Conservation (phyloP, 2,329 filamentous ascomycete genomes). For the Apiospora sp. region DNA sequence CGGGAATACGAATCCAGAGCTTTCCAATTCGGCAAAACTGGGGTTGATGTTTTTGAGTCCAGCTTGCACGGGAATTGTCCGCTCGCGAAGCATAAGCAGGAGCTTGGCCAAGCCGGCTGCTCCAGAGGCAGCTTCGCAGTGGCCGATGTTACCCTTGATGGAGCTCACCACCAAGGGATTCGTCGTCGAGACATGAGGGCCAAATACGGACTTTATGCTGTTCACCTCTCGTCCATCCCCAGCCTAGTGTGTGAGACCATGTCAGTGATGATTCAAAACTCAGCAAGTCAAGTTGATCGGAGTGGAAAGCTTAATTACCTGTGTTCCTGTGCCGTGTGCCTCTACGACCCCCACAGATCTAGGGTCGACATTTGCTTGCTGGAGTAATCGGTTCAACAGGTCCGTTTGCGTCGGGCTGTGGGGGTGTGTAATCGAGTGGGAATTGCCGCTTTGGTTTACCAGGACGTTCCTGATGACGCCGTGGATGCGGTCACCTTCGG, state of each 20-base stretch:
- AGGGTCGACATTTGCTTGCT: constrained; percentile 26
- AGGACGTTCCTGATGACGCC: constrained; percentile 29
- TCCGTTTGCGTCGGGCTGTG: constrained; percentile 28
- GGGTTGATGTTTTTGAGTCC: constrained; percentile 32
- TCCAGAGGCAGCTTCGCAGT: constrained; percentile 31
- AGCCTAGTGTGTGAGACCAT: background rate
- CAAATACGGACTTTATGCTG: constrained; percentile 27
- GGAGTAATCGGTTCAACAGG: constrained; percentile 27
- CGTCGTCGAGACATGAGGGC: constrained; percentile 16
- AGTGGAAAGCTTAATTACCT: background rate
- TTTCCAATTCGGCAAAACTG: constrained; percentile 25
- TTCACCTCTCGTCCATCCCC: constrained; percentile 30
- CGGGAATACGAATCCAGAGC: constrained; percentile 26
- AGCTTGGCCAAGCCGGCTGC: constrained; percentile 32
- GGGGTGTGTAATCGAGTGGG: constrained; percentile 32
- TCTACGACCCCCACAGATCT: constrained; percentile 27
- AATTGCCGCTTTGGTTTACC: constrained; percentile 31
- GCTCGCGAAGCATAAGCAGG: constrained; percentile 32
- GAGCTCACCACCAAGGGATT: constrained; percentile 28
- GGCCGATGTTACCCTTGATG: constrained; percentile 32
- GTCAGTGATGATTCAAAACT: constrained; percentile 15
- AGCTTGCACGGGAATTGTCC: constrained; percentile 30
- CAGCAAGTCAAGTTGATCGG: background rate
- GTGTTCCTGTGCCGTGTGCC: constrained; percentile 28
- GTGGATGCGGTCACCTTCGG: constrained; percentile 30